Base-by-base conservation (phyloP, 2,329 filamentous ascomycete genomes). In the Penicillium crustosum region DNA sequence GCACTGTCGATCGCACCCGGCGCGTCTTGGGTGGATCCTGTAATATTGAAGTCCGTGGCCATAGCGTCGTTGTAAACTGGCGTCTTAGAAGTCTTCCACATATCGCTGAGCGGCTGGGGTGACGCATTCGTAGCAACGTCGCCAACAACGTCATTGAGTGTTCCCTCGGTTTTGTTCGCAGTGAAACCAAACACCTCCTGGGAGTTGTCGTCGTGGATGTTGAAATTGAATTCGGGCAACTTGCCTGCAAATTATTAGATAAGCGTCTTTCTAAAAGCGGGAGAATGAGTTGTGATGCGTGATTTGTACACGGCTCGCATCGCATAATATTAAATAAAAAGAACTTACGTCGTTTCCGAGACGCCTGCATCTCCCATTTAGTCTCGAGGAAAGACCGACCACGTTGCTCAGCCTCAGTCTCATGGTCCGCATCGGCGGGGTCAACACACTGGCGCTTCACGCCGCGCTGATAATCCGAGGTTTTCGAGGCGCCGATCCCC, bases 381-480 rank as follows among this genome's bases (percentile, higher is more conserved):
- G 75, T 78, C 60, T 77, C 75, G 17, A 77, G 64, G 59, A 77
- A 77, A 19, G 73, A 75, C 27, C 68, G 65, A 35, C 68, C 70
- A 35, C 68, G 63, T 49, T 65, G 61, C 48, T 65, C 64, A 1
- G 49, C 35, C 15, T 60, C 60, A 43, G 52, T 55, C 36, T 62
- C 59, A 6, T 48, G 29, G 38, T 57, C 50, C 8, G 55, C 59
- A 6, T 59, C 57, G 9, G 58, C 55, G 19, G 59, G 39, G 17
- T 56, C 64, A 39, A 74, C 65, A 59, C 75, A 71, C 31, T 65
- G 66, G 27, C 73, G 68, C 65, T 78, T 78, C 27, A 75, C 68
- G 35, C 71, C 74, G 23, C 75, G 73, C 42, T 70, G 44, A 42
- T 67, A 67, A 6, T 61, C 61, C 6, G 63, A 61, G 55, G 65